Conservation (phyloP, 805 yeast genomes). For the Candida adriatica region DNA sequence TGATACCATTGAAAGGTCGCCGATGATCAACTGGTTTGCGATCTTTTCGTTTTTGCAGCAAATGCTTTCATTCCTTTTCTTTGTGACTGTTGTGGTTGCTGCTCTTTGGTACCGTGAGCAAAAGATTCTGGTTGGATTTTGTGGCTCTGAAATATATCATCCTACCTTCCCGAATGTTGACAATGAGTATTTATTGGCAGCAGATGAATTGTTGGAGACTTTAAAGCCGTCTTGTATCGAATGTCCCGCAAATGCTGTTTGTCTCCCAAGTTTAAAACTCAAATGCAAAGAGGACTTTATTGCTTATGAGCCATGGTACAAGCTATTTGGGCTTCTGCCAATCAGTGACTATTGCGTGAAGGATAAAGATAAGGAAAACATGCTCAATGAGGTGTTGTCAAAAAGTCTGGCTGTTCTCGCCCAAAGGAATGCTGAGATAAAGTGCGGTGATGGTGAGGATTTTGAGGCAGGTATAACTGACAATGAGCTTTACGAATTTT, state of each 20-base stretch:
- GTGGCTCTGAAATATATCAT: constrained; percentile 53
- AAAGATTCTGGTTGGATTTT: constrained; percentile 58
- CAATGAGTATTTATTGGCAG: constrained; percentile 25
- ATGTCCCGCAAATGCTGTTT: constrained; percentile 79
- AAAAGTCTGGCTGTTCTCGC: constrained; percentile 63
- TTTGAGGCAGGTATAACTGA: constrained; percentile 44
- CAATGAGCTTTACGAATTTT: constrained; percentile 45
- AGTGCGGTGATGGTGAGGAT: constrained; percentile 50
- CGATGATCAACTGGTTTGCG: constrained; percentile 7
- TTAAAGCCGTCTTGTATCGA: constrained; percentile 58
- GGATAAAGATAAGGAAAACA: constrained; percentile 65
- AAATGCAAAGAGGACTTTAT: constrained; percentile 68
- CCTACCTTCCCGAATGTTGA: constrained; percentile 31
- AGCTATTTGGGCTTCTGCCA: constrained; percentile 53
- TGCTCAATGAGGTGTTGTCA: constrained; percentile 56
- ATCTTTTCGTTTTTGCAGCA: constrained; percentile 18
- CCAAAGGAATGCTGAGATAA: constrained; percentile 54
- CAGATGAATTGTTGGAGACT: constrained; percentile 40
- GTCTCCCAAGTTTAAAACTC: constrained; percentile 52
- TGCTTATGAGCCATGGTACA: constrained; percentile 44
- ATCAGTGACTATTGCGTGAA: constrained; percentile 60
- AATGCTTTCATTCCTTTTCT: constrained; percentile 27
- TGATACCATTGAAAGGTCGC: constrained; percentile 5
- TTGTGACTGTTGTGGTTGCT: constrained; percentile 33
- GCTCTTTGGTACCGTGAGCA: constrained; percentile 62